Evolutionary conservation across 768 basidiomycete genomes (phyloP), one percentile per base, ranked within the genome.

Genomic region (Tephrocybe sp.): DNA sequence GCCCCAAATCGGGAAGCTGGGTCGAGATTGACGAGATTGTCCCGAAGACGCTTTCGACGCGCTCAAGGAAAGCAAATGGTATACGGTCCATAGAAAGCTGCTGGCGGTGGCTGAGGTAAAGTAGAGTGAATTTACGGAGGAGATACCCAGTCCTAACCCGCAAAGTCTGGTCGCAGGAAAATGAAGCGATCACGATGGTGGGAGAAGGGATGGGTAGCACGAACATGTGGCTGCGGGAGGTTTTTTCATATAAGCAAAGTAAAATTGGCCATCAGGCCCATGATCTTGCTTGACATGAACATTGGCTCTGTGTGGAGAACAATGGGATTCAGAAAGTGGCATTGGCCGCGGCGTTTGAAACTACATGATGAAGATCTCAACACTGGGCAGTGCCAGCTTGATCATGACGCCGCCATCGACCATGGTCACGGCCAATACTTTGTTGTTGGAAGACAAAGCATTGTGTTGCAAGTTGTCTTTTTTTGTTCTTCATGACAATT

Each of bases 161-260:
- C n/a, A 25, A 10, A 42, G 32, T 5, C 28, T 51, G 26, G 26
- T 30, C 28, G 28, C 6, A 45, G n/a, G 20, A 34, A 36, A 23
- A 28, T 40, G n/a, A 38, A 38, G 45, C 41, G 11, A 47, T 40
- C 43, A 41, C 37, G 43, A 52, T 48, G 50, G 20, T 32, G 43
- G 42, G 36, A 20, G 23, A 21, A 25, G 41, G 15, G 36, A 32
- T n/a, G 43, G 20, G 30, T 21, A 18, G 15, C 7, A 24, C 6
- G 42, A 39, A 39, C 51, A 52, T 38, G 55, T 26, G 55, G 45
- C 45, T 45, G 17, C 42, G 24, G 51, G 26, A 11, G n/a, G 45
- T 36, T 38, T 53, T 33, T 57, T 50, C 44, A 53, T 57, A 45
- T 57, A 53, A 53, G 51, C 32, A 30, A 49, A 41, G 43, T 33